phyloP scores from a whole-genome alignment of 2,329 filamentous ascomycete genomes.

The Neonectria punicea region DNA sequence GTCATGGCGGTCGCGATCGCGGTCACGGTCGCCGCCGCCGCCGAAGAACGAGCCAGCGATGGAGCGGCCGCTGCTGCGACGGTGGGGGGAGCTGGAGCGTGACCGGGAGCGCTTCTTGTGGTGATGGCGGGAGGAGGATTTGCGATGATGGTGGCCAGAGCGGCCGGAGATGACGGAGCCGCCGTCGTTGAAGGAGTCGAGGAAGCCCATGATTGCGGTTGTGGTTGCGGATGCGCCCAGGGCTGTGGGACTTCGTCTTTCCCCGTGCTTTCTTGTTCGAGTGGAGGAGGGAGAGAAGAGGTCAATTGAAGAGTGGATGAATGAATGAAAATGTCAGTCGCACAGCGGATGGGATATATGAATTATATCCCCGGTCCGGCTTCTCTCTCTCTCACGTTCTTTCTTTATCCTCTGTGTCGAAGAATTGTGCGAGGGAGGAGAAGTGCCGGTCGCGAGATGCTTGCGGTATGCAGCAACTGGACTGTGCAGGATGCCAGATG shows the following conservation, averaged over 20 bases:
- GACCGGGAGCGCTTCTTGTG: conserved; percentile 53
- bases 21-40: conserved; percentile 32
- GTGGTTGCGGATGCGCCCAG: conserved; percentile 1
- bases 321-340: not conserved
- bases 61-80: conserved; percentile 46
- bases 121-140: conserved; percentile 40
- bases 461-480: conserved; percentile 4
- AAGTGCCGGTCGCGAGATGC: conserved; percentile 9
- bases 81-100: conserved; percentile 48
- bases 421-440: not conserved
- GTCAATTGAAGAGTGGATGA: too few relatives aligned
- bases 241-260: too few relatives aligned
- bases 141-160: conserved; percentile 37
- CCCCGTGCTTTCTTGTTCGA: too few relatives aligned
- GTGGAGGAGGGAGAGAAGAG: not conserved
- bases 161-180: conserved; percentile 46
- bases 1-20: conserved; percentile 45
- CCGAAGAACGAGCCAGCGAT: conserved; percentile 48
- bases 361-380: not conserved
- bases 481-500: conserved; percentile 19
- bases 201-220: conserved; percentile 47
- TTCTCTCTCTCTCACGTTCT: not conserved
- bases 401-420: not conserved
- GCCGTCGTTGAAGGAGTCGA: conserved; percentile 48
- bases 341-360: not conserved